phyloP scores from a whole-genome alignment of 2,329 filamentous ascomycete genomes.

The Coniella vitis region DNA sequence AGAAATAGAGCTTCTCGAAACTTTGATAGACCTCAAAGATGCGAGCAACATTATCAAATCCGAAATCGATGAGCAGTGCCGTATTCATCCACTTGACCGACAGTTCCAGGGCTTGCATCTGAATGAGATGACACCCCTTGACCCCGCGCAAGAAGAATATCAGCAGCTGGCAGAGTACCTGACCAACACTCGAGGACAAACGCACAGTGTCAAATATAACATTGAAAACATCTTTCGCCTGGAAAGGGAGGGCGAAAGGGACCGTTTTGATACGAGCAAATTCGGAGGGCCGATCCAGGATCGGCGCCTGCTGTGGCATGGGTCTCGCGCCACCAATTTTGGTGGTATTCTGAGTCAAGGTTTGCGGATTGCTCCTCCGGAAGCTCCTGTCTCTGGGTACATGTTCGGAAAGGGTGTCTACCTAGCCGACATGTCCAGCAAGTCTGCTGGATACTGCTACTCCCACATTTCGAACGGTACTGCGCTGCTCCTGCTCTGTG shows the following conservation, averaged over 20 bases:
- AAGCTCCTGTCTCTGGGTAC: conserved; percentile 73
- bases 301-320: conserved; percentile 79
- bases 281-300: conserved; percentile 49
- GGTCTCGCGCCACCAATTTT: conserved; percentile 75
- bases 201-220: conserved; percentile 54
- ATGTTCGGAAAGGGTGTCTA: conserved; percentile 93
- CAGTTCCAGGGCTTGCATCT: conserved; percentile 67
- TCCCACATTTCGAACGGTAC: conserved; percentile 55
- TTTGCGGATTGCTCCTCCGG: conserved; percentile 79
- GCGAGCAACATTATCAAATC: conserved; percentile 70
- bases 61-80: conserved; percentile 42
- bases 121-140: conserved; percentile 68
- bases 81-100: conserved; percentile 60
- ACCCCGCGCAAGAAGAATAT: conserved; percentile 55
- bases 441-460: conserved; percentile 73
- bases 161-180: conserved; percentile 60
- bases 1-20: conserved; percentile 75
- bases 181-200: conserved; percentile 55
- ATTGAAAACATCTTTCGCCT: conserved; percentile 78
- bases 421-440: conserved; percentile 76
- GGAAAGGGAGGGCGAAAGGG: conserved; percentile 63
- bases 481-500: conserved; percentile 73
- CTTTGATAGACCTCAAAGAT: conserved; percentile 78
- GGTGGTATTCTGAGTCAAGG: conserved; percentile 84
- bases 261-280: conserved; percentile 55